phyloP scores from a whole-genome alignment of 2,329 filamentous ascomycete species.

The Chaetoscypha palmicola region DNA sequence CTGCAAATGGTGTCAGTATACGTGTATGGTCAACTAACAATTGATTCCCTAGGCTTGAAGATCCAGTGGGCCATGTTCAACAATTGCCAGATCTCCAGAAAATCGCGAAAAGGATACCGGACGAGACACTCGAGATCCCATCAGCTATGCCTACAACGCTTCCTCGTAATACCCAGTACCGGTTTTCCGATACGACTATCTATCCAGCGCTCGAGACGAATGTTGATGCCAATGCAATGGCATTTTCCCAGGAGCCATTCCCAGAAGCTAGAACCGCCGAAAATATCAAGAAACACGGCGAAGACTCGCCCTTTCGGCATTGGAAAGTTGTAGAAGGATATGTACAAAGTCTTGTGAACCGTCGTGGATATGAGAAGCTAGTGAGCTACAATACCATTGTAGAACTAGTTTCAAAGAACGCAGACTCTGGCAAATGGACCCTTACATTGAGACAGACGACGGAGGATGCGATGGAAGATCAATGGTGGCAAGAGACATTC shows the following conservation, averaged over 20 bases:
- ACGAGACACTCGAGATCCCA: conserved; percentile 42
- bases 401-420: conserved; percentile 47
- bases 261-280: conserved; percentile 37
- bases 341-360: conserved; percentile 43
- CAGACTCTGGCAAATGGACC: conserved; percentile 38
- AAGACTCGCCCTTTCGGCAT: conserved; percentile 54
- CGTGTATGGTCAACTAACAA: too few relatives aligned
- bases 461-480: conserved; percentile 36
- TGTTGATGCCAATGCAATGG: conserved; percentile 52
- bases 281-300: conserved; percentile 42
- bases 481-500: conserved; percentile 58
- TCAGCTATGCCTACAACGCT: conserved; percentile 39
- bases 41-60: conserved; percentile 41
- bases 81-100: conserved; percentile 38
- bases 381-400: conserved; percentile 54
- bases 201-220: conserved; percentile 62
- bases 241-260: conserved; percentile 51
- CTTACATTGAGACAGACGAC: conserved; percentile 42
- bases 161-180: conserved; percentile 37
- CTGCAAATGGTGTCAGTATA: too few relatives aligned
- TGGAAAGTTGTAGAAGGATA: conserved; percentile 51
- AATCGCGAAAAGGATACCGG: conserved; percentile 43
- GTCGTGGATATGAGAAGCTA: conserved; percentile 46
- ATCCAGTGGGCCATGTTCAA: conserved; percentile 32
- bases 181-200: conserved; percentile 51